A percentile compares a stretch with the other conserved stretches of the same genome.
phyloP scores from a whole-genome alignment of 257 asterid species.

The Cruciata laevipes region DNA sequence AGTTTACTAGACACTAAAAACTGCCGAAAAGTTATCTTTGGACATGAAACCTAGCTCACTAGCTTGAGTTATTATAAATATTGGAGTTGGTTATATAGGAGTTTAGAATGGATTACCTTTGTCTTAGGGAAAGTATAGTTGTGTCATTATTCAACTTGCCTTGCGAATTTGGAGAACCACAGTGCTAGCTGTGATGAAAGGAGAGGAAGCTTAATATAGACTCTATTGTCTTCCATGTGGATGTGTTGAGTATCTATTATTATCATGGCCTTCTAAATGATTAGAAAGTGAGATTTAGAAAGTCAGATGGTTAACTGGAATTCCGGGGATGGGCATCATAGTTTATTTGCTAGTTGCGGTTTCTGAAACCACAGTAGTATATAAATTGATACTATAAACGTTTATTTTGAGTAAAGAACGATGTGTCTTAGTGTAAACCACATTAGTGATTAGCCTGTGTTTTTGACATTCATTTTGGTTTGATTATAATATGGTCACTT shows the following conservation, averaged over 20 bases:
- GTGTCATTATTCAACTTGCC: background rate
- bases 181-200: background rate
- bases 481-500: background rate
- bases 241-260: background rate
- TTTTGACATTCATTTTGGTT: background rate
- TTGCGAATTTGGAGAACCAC: background rate
- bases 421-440: background rate
- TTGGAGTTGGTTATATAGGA: background rate
- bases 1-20: too few species aligned
- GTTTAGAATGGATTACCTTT: too few species aligned
- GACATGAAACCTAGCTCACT: background rate
- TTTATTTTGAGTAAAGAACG: background rate
- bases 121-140: background rate
- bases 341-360: background rate
- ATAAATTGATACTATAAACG: too few species aligned
- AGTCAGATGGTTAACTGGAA: constrained; percentile 1
- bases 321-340: background rate
- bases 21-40: too few species aligned
- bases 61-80: too few species aligned
- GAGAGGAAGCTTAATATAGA: background rate
- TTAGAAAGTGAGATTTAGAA: background rate
- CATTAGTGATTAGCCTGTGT: background rate
- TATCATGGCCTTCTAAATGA: background rate
- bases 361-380: background rate
- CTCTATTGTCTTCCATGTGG: constrained; percentile 8